These are phyloP conservation scores for Fusarium globosum DNA, from an alignment of 2,329 filamentous ascomycete genomes.

Conservation along the genomic window DNA sequence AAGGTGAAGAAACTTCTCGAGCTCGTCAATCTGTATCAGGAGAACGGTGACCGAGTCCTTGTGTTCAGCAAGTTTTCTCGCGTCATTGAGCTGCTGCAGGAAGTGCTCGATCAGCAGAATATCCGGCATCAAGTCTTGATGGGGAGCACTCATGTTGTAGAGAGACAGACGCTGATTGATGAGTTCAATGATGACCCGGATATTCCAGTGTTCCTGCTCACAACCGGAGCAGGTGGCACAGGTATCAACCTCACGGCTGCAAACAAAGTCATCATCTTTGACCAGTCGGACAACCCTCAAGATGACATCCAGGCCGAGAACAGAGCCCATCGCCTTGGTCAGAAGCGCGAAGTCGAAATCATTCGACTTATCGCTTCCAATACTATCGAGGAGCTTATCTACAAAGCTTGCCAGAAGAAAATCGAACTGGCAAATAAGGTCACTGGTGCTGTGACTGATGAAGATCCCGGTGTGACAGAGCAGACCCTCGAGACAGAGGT, in stretches of 20 bases:
- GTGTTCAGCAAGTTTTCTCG: conserved; percentile 95
- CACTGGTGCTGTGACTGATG: conserved; percentile 55
- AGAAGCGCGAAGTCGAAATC: conserved; percentile 90
- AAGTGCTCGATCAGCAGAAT: conserved; percentile 77
- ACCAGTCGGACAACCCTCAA: conserved; percentile 96
- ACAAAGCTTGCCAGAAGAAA: conserved; percentile 91
- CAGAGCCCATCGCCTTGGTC: conserved; percentile 92
- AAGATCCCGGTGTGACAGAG: conserved; percentile 42
- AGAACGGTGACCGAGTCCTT: conserved; percentile 85
- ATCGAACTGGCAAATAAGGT: conserved; percentile 81
- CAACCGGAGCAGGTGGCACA: conserved; percentile 93
- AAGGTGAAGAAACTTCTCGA: conserved; percentile 86
- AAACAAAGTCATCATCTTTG: conserved; percentile 98
- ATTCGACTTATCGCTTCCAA: conserved; percentile 82
- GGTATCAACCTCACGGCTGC: conserved; percentile 96
- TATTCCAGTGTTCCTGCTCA: conserved; percentile 92
- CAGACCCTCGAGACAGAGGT: conserved; percentile 58
- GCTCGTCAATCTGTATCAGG: conserved; percentile 77
- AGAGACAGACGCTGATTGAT: conserved; percentile 89
- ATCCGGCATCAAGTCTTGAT: conserved; percentile 89
- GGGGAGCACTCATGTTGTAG: conserved; percentile 82
- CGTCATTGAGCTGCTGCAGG: conserved; percentile 88
- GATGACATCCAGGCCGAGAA: conserved; percentile 99
- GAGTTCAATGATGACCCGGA: conserved; percentile 79
- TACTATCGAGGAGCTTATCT: conserved; percentile 94